phyloP scores from a whole-genome alignment of 441 rosid genomes.

The Corymbia calophylla region DNA sequence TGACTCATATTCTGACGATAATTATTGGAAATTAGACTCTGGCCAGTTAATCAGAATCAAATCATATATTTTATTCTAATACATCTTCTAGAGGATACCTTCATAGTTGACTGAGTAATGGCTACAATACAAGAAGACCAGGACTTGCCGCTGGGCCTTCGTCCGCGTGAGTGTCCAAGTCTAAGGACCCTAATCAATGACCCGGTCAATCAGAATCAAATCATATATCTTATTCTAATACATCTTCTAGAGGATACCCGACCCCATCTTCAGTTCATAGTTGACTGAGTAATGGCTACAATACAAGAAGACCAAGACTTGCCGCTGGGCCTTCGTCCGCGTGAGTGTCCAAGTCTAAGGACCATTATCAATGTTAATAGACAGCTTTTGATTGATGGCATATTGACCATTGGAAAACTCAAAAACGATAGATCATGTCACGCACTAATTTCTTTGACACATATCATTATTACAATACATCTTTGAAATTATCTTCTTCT shows the following conservation, averaged over 20 bases:
- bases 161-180: not conserved
- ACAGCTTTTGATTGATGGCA: no score
- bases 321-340: not conserved
- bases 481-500: not conserved
- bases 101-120: not conserved
- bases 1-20: not conserved
- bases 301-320: not conserved
- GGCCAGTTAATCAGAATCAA: no score
- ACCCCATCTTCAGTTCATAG: not conserved
- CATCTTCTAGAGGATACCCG: not conserved
- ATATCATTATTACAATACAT: fast-evolving
- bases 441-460: no score
- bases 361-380: no score
- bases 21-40: not conserved
- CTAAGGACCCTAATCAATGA: not conserved
- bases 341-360: not conserved
- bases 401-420: not conserved
- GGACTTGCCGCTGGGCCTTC: not conserved
- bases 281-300: not conserved
- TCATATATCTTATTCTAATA: no score
- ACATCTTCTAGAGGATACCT: not conserved
- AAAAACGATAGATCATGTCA: not conserved
- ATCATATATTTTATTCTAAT: no score
- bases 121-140: not conserved
- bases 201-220: no score